Conservation (phyloP, 257 asterid species). For the Buddleja alternifolia region DNA sequence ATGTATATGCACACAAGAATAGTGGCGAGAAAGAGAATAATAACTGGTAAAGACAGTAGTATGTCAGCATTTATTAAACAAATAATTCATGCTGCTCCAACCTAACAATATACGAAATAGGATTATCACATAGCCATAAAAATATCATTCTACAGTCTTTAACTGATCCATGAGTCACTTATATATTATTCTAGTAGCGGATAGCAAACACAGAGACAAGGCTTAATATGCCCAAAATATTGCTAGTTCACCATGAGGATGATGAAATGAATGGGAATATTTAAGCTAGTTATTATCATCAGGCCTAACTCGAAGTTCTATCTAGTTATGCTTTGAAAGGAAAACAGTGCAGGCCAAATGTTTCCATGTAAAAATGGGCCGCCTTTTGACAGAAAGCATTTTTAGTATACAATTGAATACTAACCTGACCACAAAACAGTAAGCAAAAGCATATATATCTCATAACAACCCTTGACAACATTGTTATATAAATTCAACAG, state of each 20-base stretch:
- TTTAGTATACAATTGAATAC: neutral
- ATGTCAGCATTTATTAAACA: neutral
- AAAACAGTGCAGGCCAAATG: neutral
- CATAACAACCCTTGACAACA: constrained; percentile 13
- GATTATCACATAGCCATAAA: neutral
- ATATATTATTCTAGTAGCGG: constrained; percentile 3
- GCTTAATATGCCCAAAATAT: neutral
- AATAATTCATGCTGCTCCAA: neutral
- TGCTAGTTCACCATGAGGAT: constrained; percentile 20
- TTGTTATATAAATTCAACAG: neutral
- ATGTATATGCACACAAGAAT: neutral
- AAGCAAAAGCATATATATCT: neutral
- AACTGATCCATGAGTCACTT: constrained; percentile 6
- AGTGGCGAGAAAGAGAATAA: constrained; percentile 1
- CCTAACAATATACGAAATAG: neutral
- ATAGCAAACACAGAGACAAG: constrained; percentile 21
- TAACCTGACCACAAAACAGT: constrained; percentile 3
- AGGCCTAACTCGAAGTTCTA: neutral
- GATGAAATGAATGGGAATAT: neutral
- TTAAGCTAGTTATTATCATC: neutral
- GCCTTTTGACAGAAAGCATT: neutral
- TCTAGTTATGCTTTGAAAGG: neutral
- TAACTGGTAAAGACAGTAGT: neutral
- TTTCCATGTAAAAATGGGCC: neutral
- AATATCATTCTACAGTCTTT: neutral